Evolutionary conservation across 768 basidiomycete genomes (phyloP), one percentile per base, ranked within the genome.

Genomic region (Postia placenta): DNA sequence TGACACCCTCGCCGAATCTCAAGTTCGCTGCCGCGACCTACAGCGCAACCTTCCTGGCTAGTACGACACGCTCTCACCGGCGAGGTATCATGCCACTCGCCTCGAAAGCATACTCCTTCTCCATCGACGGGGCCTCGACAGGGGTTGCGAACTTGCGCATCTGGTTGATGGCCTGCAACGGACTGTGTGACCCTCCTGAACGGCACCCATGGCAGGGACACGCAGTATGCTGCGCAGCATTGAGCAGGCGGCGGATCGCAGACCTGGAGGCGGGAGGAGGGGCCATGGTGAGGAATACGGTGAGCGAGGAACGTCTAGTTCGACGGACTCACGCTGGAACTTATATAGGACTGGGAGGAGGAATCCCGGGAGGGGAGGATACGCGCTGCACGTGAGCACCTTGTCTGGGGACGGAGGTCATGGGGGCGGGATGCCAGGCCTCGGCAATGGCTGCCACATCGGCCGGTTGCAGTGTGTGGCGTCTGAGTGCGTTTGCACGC

Each of bases 71-170:
- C 5, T 23, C 28, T 19, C 19, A 39, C 38, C 38, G 19, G 19
- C 38, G 17, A 39, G 38, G 12, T 35, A n/a, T 12, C 11, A 26
- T 11, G 25, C 17, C 2, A 52, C 67, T 53, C 60, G 79, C 86
- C 77, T 95, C 92, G 60, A 94, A 95, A 0, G 92, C 92, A 62
- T 94, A 94, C 67, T 95, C 92, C 64, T 85, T 92, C 70, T 89
- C 72, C 3, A 82, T 69, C 1, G 63, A 60, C 7, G 54, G 57
- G 1, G 65, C 57, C 26, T 86, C 75, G 4, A 88, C 81, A 28
- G 92, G 92, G 0, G 86, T 86, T 11, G 91, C 91, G 49, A 87
- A 79, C 62, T 70, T 81, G 55, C 91, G 71, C 54, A 89, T 66
- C 62, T 87, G 83, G 51, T 69, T 78, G 45, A 83, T 59, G 25